These are phyloP conservation scores for Pichia terricola DNA, from an alignment of 1,139 yeast species.

Conservation along the genomic window DNA sequence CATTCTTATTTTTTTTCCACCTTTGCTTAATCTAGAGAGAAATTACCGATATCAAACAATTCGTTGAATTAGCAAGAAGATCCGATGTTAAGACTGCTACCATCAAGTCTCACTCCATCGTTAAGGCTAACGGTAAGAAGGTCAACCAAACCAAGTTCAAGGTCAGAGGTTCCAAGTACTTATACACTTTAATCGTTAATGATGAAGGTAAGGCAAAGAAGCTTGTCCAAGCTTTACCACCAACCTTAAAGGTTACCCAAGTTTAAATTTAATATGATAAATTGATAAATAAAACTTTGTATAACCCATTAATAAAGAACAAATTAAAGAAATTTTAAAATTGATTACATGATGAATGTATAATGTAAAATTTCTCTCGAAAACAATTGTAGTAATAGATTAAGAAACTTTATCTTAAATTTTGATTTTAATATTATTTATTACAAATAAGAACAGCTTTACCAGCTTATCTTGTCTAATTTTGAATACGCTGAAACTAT, in stretches of 20 bases:
- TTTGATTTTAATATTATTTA: too few relatives aligned
- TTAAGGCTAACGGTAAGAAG: constrained; percentile 75
- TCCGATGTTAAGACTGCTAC: constrained; percentile 90
- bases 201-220: constrained; percentile 98
- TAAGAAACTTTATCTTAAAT: too few relatives aligned
- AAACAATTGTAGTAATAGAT: too few relatives aligned
- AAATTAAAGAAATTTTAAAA: too few relatives aligned
- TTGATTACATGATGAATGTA: too few relatives aligned
- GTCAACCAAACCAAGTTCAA: constrained; percentile 96
- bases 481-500: neutral
- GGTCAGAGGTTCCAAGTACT: constrained; percentile 92
- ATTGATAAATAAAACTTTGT: neutral
- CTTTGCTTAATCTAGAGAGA: constrained; percentile 30
- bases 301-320: neutral
- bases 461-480: too few relatives aligned
- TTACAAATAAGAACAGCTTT: too few relatives aligned
- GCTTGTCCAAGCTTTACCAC: constrained; percentile 97
- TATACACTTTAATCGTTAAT: constrained; percentile 92
- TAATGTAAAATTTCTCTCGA: too few relatives aligned
- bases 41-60: constrained; percentile 94
- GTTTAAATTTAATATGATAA: constrained; percentile 15
- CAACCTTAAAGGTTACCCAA: constrained; percentile 51
- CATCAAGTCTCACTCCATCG: constrained; percentile 82
- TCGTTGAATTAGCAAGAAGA: constrained; percentile 97
- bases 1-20: neutral